These are phyloP conservation scores for Cyberlindnera petersonii DNA, from an alignment of 805 yeast species.

Conservation along the genomic window DNA sequence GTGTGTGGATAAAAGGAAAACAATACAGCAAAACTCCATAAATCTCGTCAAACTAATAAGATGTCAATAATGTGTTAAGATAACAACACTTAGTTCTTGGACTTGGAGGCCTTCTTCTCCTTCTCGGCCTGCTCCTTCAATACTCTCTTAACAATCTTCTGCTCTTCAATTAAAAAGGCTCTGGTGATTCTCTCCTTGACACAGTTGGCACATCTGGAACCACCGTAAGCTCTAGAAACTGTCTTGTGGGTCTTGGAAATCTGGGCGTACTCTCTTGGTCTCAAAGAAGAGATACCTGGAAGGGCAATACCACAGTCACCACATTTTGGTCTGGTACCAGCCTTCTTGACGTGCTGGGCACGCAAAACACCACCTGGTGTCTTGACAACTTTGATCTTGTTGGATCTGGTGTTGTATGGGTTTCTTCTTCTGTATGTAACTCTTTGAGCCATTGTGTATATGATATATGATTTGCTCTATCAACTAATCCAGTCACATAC, in stretches of 20 bases:
- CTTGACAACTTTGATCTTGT: slow-evolving; percentile 99
- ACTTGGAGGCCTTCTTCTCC: slow-evolving; percentile 29
- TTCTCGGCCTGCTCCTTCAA: slow-evolving; percentile 93
- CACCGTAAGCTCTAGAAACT: slow-evolving; percentile 99
- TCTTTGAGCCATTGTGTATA: slow-evolving; percentile 86
- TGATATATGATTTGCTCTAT: background rate
- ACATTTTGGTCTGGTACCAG: slow-evolving; percentile 77
- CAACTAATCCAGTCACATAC: background rate
- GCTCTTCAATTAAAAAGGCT: slow-evolving; percentile 99
- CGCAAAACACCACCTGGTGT: slow-evolving; percentile 99
- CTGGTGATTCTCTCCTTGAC: slow-evolving; percentile 99
- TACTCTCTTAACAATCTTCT: slow-evolving; percentile 99
- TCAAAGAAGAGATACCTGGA: slow-evolving; percentile 86
- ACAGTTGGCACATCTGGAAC: slow-evolving; percentile 96
- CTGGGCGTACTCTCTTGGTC: slow-evolving; percentile 97
- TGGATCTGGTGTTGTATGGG: slow-evolving; percentile 99
- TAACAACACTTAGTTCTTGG: slow-evolving; percentile 21
- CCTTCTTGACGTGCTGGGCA: slow-evolving; percentile 95
- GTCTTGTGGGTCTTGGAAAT: slow-evolving; percentile 96
- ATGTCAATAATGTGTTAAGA: background rate
- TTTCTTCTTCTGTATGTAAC: slow-evolving; percentile 99
- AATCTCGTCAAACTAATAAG: slow-evolving; percentile 7
- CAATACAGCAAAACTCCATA: slow-evolving; percentile 8
- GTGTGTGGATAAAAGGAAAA: slow-evolving; percentile 4
- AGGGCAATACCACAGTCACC: slow-evolving; percentile 79